Percentiles rank a stretch among this genome's conserved stretches.
Evolutionary conservation across 345 rosid genomes (phyloP).

Genomic region (Lepidium didymum): DNA sequence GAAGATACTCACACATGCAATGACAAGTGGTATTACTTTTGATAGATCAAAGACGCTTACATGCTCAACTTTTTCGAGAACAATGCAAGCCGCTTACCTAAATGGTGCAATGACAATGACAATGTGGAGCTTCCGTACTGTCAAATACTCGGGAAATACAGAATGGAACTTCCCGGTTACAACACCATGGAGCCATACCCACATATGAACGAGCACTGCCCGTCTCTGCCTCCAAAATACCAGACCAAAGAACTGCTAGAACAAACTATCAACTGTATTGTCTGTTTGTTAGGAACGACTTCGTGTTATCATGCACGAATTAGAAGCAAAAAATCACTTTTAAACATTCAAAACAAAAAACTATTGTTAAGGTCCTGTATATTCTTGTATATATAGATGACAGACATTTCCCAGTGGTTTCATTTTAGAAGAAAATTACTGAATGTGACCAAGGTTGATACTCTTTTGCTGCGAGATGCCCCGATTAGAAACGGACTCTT

Average conservation of each 20-base stretch:
- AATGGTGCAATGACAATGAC: slow-evolving; percentile 91
- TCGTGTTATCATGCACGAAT: slow-evolving; percentile 1
- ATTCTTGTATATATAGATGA: not conserved
- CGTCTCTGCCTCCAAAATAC: slow-evolving; percentile 85
- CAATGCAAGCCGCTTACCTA: slow-evolving; percentile 73
- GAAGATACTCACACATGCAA: not conserved
- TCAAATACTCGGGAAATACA: slow-evolving; percentile 81
- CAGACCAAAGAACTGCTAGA: slow-evolving; percentile 59
- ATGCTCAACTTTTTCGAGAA: slow-evolving; percentile 61
- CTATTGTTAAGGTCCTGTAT: not conserved
- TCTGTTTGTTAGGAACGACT: slow-evolving; percentile 17
- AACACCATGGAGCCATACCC: slow-evolving; percentile 82
- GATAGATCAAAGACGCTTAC: slow-evolving; percentile 90
- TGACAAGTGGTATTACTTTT: not conserved
- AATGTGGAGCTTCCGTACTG: slow-evolving; percentile 75
- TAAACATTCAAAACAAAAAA: not conserved
- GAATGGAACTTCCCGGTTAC: slow-evolving; percentile 93
- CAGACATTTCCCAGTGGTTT: not conserved
- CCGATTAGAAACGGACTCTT: not conserved
- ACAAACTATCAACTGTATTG: not conserved
- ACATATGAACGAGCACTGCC: slow-evolving; percentile 87
- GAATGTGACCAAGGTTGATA: not conserved
- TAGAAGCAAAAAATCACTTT: not conserved
- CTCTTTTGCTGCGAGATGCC: not conserved
- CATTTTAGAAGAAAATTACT: not conserved